phyloP scores from a whole-genome alignment of 1,284 basidiomycete genomes.

The Trichosporon inkin region DNA sequence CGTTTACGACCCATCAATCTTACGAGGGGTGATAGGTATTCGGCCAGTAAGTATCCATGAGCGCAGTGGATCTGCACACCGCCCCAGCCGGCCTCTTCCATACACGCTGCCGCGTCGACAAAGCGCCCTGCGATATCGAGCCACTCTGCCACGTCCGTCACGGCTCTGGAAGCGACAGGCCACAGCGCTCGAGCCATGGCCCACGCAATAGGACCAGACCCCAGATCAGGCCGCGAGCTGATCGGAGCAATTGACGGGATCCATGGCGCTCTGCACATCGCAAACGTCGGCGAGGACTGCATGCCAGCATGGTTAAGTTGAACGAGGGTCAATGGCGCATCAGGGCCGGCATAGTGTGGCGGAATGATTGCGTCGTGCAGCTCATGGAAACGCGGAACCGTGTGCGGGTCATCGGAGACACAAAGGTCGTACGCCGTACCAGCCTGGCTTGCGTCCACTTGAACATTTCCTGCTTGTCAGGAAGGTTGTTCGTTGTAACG shows the following conservation, averaged over 20 bases:
- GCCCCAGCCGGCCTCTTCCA: conserved; percentile 72
- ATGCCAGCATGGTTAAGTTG: conserved; percentile 84
- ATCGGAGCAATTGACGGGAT: conserved; percentile 68
- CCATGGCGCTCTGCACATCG: conserved; percentile 37
- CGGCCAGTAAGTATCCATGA: conserved; percentile 82
- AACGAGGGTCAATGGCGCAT: conserved; percentile 53
- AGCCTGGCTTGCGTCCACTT: conserved; percentile 67
- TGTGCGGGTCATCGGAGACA: conserved; percentile 54
- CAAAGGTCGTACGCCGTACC: conserved; percentile 75
- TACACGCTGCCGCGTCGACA: conserved; percentile 64
- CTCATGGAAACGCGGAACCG: conserved; percentile 55
- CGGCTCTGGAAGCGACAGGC: conserved; percentile 60
- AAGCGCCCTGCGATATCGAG: conserved; percentile 61
- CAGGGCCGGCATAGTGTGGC: neutral
- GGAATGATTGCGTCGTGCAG: conserved; percentile 59
- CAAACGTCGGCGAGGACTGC: conserved; percentile 62
- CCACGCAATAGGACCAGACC: conserved; percentile 48
- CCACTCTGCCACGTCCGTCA: conserved; percentile 58
- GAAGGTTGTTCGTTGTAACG: neutral
- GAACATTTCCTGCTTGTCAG: conserved; percentile 63
- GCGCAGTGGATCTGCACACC: conserved; percentile 84
- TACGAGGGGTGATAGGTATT: conserved; percentile 77
- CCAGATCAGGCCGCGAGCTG: conserved; percentile 54
- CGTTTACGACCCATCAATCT: conserved; percentile 13
- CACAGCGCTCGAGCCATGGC: conserved; percentile 57